Evolutionary conservation across 2,329 filamentous ascomycete species (phyloP).

Genomic region (Aspergillus sp.): DNA sequence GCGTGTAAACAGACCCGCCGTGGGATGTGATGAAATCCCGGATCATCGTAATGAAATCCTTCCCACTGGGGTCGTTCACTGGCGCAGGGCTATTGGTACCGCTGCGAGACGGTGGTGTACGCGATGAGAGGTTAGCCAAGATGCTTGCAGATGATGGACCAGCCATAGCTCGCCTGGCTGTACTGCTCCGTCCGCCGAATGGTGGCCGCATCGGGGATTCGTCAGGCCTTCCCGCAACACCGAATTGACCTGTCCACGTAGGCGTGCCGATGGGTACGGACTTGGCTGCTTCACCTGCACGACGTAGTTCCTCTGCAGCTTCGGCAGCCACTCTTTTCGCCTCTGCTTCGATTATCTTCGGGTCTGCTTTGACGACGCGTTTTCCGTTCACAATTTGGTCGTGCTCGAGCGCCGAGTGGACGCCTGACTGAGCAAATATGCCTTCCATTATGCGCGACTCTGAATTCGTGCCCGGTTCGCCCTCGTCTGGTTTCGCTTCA

Average conservation of each 20-base stretch:
- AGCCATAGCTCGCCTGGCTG: conserved; percentile 33
- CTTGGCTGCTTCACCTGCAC: conserved; percentile 70
- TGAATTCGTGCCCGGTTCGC: conserved; percentile 33
- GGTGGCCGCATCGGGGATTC: conserved; percentile 48
- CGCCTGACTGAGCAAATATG: conserved; percentile 80
- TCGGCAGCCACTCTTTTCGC: conserved; percentile 75
- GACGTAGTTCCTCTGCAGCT: conserved; percentile 73
- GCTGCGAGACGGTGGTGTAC: conserved; percentile 23
- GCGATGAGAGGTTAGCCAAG: conserved; percentile 39
- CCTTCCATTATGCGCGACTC: conserved; percentile 82
- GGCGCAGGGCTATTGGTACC: conserved; percentile 45
- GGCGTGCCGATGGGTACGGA: conserved; percentile 77
- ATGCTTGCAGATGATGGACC: conserved; percentile 44
- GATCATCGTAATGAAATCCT: conserved; percentile 71
- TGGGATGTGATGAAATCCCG: conserved; percentile 75
- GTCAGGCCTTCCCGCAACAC: conserved; percentile 71
- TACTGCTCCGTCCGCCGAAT: conserved; percentile 38
- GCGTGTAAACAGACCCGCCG: conserved; percentile 75
- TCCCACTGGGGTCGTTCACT: conserved; percentile 45
- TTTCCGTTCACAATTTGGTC: conserved; percentile 84
- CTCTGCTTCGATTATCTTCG: conserved; percentile 75
- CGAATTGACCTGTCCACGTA: conserved; percentile 89
- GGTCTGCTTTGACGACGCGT: conserved; percentile 70
- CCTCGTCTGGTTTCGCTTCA: neutral
- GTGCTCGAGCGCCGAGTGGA: conserved; percentile 91